A percentile compares a stretch with the other conserved stretches of the same genome.
These are phyloP conservation scores for Metrosideros polymorpha DNA, from an alignment of 441 rosid genomes.

Conservation along the genomic window DNA sequence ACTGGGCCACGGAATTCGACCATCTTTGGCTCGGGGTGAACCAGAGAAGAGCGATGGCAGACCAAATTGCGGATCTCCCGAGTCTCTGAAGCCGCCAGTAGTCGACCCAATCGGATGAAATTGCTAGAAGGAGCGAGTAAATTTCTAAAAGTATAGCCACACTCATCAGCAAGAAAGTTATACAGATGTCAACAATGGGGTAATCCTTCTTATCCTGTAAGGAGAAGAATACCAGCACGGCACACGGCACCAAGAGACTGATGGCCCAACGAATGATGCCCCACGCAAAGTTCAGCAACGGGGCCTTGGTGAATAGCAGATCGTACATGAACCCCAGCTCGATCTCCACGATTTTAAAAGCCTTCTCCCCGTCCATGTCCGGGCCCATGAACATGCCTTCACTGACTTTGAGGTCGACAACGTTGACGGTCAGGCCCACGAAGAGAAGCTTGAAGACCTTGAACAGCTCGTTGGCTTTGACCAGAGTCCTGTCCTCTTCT, in stretches of 20 bases:
- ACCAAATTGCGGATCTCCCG: not conserved
- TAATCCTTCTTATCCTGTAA: not conserved
- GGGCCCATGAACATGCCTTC: accelerated
- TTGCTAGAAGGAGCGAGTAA: not conserved
- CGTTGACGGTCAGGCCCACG: not conserved
- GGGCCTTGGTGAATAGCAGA: not conserved
- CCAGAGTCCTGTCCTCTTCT: not conserved
- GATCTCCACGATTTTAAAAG: not conserved
- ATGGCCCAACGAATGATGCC: not conserved
- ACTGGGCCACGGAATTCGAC: not conserved
- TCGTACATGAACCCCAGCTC: not conserved
- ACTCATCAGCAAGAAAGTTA: accelerated
- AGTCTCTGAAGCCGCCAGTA: not conserved
- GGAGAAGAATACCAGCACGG: accelerated
- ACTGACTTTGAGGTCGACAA: accelerated
- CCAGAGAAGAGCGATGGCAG: not conserved
- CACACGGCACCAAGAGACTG: not conserved
- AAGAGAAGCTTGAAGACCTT: not conserved
- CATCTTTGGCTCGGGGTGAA: accelerated
- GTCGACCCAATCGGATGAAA: not conserved
- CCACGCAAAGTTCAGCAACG: accelerated
- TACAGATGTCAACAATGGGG: accelerated
- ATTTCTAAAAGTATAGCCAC: not conserved
- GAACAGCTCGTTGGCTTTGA: not conserved
- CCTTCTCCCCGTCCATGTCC: accelerated